Evolutionary conservation across 139 green algal species (phyloP).

Genomic region (Zygnema circumcarinatum): DNA sequence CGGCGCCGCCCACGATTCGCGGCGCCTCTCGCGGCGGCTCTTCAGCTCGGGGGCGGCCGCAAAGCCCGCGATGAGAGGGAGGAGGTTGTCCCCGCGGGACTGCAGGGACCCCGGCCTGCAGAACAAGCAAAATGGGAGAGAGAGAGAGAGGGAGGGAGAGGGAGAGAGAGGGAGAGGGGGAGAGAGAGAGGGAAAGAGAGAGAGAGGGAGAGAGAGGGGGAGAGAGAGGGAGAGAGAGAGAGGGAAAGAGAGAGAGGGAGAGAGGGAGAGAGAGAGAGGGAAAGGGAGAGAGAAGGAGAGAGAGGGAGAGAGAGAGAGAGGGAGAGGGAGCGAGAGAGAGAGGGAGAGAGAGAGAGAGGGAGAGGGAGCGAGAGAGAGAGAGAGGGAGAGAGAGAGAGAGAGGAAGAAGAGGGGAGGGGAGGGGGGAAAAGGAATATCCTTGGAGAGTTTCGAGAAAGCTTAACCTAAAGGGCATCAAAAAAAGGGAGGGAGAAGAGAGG

Average conservation of each 20-base stretch:
- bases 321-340: neutral
- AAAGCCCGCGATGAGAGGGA: constrained; percentile 24
- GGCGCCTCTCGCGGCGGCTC: neutral
- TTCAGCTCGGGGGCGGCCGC: constrained; percentile 32
- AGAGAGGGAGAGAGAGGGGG: too few species aligned
- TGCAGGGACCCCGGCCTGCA: constrained; percentile 35
- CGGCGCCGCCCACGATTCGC: neutral
- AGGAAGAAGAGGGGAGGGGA: neutral
- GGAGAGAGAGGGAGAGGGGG: neutral
- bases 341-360: neutral
- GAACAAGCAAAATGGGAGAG: constrained; percentile 6
- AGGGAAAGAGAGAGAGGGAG: too few species aligned
- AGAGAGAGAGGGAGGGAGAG: neutral
- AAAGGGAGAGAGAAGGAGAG: neutral
- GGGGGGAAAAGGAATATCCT: neutral
- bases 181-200: neutral
- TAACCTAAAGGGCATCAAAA: neutral
- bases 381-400: neutral
- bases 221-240: neutral
- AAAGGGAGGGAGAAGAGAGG: neutral
- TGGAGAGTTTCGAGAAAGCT: neutral
- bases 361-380: neutral
- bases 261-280: neutral
- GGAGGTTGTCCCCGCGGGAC: constrained; percentile 33
- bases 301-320: neutral